Evolutionary conservation across 768 basidiomycete genomes (phyloP).

Genomic region (Saitozyma podzolica): DNA sequence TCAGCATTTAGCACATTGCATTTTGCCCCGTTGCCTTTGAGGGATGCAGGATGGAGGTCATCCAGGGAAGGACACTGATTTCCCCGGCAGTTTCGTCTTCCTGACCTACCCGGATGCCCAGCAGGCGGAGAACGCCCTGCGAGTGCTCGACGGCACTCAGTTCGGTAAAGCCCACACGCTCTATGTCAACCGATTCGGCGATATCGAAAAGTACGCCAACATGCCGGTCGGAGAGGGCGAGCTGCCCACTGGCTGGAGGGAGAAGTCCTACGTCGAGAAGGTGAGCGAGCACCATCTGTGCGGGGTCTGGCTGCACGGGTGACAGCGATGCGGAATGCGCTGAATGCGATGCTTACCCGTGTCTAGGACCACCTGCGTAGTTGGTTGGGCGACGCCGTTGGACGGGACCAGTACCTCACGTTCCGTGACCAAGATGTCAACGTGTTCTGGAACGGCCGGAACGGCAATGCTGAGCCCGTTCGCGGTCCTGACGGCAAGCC

Average conservation of each 20-base stretch:
- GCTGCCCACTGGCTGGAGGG: constrained; percentile 48
- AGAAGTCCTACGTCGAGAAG: constrained; percentile 45
- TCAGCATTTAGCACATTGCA: background rate
- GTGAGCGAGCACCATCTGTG: constrained; percentile 5
- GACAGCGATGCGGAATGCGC: background rate
- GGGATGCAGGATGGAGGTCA: no score
- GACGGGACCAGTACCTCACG: constrained; percentile 93
- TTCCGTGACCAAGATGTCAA: constrained; percentile 88
- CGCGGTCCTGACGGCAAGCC: constrained; percentile 47
- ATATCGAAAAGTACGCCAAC: constrained; percentile 77
- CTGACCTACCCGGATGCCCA: constrained; percentile 56
- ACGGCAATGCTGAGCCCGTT: constrained; percentile 55
- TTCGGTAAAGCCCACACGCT: constrained; percentile 88
- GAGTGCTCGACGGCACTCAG: constrained; percentile 54
- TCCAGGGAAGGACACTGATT: constrained; percentile 19
- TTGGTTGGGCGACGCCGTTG: constrained; percentile 89
- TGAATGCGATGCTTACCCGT: background rate
- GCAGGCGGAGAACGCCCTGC: constrained; percentile 51
- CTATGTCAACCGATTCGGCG: constrained; percentile 79
- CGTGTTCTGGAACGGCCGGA: constrained; percentile 89
- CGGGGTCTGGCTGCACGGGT: background rate
- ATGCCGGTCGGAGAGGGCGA: constrained; percentile 55
- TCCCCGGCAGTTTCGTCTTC: constrained; percentile 68
- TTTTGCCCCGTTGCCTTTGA: background rate
- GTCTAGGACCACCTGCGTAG: constrained; percentile 89